A percentile compares a stretch with the other conserved stretches of the same genome.
Conservation (phyloP, 2,329 filamentous ascomycete species). For the Epichloe elymi region DNA sequence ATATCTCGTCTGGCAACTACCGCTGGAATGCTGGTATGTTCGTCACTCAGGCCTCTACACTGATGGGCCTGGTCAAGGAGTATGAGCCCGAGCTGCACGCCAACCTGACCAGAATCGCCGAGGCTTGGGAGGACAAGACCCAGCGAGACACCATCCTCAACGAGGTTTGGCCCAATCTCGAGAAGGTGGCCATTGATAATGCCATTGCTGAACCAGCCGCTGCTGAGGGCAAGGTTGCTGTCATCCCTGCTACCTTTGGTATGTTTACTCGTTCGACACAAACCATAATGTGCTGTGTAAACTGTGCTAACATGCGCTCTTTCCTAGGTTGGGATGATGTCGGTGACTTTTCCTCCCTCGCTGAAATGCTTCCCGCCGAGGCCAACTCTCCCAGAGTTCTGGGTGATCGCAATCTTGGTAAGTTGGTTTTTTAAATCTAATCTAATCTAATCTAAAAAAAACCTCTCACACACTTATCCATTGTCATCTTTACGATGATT, state of each 20-base stretch:
- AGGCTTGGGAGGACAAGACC: constrained; percentile 13
- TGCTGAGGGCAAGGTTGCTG: constrained; percentile 14
- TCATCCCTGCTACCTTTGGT: constrained; percentile 15
- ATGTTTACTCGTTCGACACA: not conserved
- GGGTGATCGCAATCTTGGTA: constrained; percentile 13
- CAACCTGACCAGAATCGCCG: constrained; percentile 11
- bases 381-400: constrained; percentile 12
- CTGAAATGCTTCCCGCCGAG: constrained; percentile 15
- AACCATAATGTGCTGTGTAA: not conserved
- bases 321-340: constrained; percentile 14
- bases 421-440: not conserved
- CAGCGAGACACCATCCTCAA: constrained; percentile 10
- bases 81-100: constrained; percentile 12
- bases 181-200: constrained; percentile 15
- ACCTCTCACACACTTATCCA: too few relatives aligned
- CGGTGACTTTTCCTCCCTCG: constrained; percentile 15
- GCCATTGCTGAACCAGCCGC: constrained; percentile 16
- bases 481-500: not conserved
- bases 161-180: constrained; percentile 13
- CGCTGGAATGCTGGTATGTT: constrained; percentile 17
- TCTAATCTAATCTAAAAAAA: not conserved
- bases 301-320: constrained; percentile 1
- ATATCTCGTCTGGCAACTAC: constrained; percentile 14
- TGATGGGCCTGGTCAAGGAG: constrained; percentile 14
- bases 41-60: constrained; percentile 14